These are phyloP conservation scores for Elsinoe ampelina DNA, from an alignment of 2,329 filamentous ascomycete genomes.

Conservation along the genomic window DNA sequence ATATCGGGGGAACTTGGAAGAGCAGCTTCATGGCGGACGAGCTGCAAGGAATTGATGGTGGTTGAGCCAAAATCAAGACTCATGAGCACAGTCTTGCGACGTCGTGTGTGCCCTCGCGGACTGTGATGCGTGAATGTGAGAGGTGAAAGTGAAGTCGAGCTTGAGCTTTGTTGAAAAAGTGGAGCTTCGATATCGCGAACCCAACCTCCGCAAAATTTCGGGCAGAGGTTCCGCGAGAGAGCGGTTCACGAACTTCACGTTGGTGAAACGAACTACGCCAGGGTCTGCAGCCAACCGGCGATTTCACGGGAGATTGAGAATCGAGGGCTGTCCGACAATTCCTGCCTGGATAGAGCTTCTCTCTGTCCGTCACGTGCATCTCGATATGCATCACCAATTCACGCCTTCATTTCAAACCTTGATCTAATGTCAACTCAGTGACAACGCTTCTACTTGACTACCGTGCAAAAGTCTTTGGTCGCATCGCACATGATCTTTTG, in stretches of 20 bases:
- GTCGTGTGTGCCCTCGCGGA: neutral
- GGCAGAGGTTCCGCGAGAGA: neutral
- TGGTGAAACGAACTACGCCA: slow-evolving; percentile 6
- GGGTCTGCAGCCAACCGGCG: neutral
- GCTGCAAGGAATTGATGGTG: neutral
- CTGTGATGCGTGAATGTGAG: neutral
- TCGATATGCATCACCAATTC: too few species aligned
- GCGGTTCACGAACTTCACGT: too few species aligned
- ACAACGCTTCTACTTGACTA: too few species aligned
- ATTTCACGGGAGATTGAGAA: neutral
- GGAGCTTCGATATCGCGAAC: neutral
- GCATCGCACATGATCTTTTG: neutral
- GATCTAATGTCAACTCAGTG: neutral
- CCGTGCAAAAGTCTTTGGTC: neutral
- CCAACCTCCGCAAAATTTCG: neutral
- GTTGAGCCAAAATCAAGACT: too few species aligned
- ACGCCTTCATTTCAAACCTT: neutral
- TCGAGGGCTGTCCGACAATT: too few species aligned
- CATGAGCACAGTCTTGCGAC: neutral
- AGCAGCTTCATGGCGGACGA: neutral
- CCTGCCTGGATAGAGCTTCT: too few species aligned
- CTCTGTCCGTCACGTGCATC: too few species aligned
- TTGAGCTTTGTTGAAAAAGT: neutral
- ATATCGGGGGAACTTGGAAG: neutral
- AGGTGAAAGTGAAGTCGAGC: neutral